A percentile compares a stretch with the other conserved stretches of the same genome.
Conservation (phyloP, 2,329 filamentous ascomycete species). For the Colletotrichum echinochloae region DNA sequence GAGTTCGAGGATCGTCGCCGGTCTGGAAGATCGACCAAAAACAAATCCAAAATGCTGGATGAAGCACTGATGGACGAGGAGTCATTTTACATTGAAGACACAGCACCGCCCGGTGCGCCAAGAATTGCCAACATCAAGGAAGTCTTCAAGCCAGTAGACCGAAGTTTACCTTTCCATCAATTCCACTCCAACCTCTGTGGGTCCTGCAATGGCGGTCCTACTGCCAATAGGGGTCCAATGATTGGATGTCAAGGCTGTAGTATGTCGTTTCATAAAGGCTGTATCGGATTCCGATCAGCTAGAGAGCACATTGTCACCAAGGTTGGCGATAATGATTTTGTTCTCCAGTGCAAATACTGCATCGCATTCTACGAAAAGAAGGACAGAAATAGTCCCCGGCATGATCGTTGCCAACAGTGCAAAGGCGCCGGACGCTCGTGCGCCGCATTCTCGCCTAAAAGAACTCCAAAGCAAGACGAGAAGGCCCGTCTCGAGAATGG, state of each 20-base stretch:
- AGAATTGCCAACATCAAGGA: conserved; percentile 78
- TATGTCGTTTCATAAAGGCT: conserved; percentile 83
- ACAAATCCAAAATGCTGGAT: conserved; percentile 62
- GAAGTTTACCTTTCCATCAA: conserved; percentile 74
- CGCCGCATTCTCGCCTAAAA: conserved; percentile 76
- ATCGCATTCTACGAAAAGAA: conserved; percentile 76
- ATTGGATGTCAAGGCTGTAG: conserved; percentile 94
- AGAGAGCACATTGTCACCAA: conserved; percentile 95
- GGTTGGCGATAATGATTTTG: conserved; percentile 78
- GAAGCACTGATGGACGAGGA: conserved; percentile 70
- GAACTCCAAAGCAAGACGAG: conserved; percentile 84
- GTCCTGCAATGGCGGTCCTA: conserved; percentile 70
- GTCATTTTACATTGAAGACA: conserved; percentile 62
- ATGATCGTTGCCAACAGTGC: conserved; percentile 80
- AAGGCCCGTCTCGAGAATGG: conserved; percentile 82
- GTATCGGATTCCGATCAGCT: conserved; percentile 77
- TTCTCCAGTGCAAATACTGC: conserved; percentile 91
- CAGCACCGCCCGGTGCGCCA: conserved; percentile 57
- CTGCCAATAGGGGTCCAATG: conserved; percentile 73
- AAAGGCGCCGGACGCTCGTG: conserved; percentile 75
- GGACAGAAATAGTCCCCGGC: conserved; percentile 75
- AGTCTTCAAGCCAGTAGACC: conserved; percentile 72
- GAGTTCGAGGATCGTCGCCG: conserved; percentile 65
- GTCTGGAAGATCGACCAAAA: conserved; percentile 60
- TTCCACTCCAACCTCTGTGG: conserved; percentile 80